Conservation (phyloP, 2,329 filamentous ascomycete genomes). For the Rutstroemia sp. region DNA sequence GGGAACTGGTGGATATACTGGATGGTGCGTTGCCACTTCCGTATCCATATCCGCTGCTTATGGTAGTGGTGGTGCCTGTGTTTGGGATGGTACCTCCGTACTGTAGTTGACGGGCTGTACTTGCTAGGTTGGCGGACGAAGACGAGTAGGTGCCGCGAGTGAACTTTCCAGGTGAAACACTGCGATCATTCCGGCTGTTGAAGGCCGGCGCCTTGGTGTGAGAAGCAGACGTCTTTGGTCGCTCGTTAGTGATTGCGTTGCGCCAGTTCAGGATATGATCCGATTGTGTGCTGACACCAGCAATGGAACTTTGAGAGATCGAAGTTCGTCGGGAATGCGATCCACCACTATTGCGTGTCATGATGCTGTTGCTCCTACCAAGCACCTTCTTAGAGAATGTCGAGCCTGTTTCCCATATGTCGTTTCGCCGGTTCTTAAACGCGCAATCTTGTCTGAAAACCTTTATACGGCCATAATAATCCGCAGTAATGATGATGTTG, state of each 20-base stretch:
- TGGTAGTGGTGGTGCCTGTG: conserved; percentile 3
- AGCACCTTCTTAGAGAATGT: conserved; percentile 52
- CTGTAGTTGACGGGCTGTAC: conserved; percentile 23
- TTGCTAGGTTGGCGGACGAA: conserved; percentile 23
- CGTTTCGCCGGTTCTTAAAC: conserved; percentile 65
- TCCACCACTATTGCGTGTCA: conserved; percentile 42
- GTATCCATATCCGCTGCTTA: not conserved
- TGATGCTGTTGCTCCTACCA: conserved; percentile 26
- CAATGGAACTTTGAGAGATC: conserved; percentile 28
- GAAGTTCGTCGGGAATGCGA: conserved; percentile 37
- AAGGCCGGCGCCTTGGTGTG: not conserved
- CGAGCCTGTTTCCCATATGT: conserved; percentile 71
- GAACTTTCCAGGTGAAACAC: conserved; percentile 41
- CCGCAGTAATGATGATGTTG: conserved; percentile 87
- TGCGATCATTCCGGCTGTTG: conserved; percentile 41
- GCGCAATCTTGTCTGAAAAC: conserved; percentile 87
- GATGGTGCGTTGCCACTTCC: conserved; percentile 11
- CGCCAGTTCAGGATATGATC: conserved; percentile 89
- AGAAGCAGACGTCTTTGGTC: conserved; percentile 32
- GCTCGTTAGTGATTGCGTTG: conserved; percentile 51
- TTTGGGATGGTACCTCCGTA: conserved; percentile 16
- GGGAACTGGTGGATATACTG: conserved; percentile 23
- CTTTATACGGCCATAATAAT: conserved; percentile 83
- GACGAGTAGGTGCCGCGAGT: conserved; percentile 28
- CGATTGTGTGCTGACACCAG: conserved; percentile 31